Conservation (phyloP, 352 stramenopile species). For the Phytophthora cactorum region DNA sequence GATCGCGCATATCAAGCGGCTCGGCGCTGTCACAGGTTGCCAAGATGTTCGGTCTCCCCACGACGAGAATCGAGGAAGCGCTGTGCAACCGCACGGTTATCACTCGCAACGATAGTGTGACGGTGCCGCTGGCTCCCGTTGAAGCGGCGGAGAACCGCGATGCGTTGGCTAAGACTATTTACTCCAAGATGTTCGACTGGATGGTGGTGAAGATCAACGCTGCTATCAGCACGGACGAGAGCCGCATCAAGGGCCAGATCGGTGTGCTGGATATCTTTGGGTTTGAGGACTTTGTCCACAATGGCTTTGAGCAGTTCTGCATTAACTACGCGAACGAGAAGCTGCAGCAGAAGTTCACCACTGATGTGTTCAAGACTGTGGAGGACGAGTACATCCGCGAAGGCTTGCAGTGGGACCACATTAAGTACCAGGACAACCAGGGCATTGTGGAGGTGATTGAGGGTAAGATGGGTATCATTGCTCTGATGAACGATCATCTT, state of each 20-base stretch:
- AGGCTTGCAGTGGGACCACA: constrained; percentile 98
- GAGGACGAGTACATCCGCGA: constrained; percentile 98
- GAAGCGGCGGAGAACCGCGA: constrained; percentile 95
- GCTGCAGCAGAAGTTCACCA: constrained; percentile 94
- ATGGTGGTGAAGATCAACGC: constrained; percentile 93
- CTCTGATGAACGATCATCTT: constrained; percentile 89
- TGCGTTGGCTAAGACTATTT: constrained; percentile 97
- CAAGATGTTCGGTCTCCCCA: constrained; percentile 90
- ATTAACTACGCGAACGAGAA: constrained; percentile 95
- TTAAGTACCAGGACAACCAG: constrained; percentile 98
- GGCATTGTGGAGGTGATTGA: constrained; percentile 98
- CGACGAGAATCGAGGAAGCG: constrained; percentile 88
- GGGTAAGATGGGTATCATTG: constrained; percentile 88
- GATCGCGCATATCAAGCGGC: constrained; percentile 74
- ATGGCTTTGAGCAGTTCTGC: constrained; percentile 94
- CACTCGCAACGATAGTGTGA: constrained; percentile 85
- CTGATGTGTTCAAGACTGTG: constrained; percentile 97
- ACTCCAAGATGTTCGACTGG: constrained; percentile 98
- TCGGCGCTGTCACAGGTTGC: constrained; percentile 77
- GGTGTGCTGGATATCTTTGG: constrained; percentile 99
- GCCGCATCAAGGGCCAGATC: constrained; percentile 81
- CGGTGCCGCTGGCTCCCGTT: constrained; percentile 83
- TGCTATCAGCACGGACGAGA: constrained; percentile 85
- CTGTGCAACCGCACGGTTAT: constrained; percentile 94
- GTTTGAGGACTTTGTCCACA: constrained; percentile 97